These are phyloP conservation scores for Drosera capensis DNA, from an alignment of 148 eudicot genomes.

Conservation along the genomic window DNA sequence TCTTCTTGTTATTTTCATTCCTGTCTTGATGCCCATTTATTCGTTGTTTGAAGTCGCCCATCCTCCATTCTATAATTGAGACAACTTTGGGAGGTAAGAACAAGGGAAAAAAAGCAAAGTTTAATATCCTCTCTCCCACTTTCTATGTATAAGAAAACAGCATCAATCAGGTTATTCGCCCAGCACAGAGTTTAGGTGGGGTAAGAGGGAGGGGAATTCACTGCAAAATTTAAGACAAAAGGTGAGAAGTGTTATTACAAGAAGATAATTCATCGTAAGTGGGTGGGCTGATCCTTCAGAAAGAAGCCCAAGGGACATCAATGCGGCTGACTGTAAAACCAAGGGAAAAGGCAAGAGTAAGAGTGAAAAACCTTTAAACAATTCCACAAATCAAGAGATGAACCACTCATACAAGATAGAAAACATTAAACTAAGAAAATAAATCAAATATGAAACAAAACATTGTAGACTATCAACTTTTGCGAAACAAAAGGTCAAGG, in stretches of 20 bases:
- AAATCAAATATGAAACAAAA: slow-evolving; percentile 16
- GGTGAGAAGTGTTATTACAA: slow-evolving; percentile 37
- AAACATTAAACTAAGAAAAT: slow-evolving; percentile 85
- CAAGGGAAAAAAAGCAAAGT: no score
- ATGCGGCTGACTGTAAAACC: slow-evolving; percentile 77
- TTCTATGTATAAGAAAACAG: no score
- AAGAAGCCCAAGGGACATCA: slow-evolving; percentile 88
- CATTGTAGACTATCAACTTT: not conserved
- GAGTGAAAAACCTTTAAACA: not conserved
- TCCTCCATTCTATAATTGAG: no score
- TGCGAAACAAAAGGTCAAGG: not conserved
- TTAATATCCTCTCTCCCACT: no score
- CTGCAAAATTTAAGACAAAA: no score
- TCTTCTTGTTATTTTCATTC: no score
- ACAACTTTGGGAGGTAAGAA: no score
- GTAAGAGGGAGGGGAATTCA: no score
- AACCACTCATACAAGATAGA: slow-evolving; percentile 75
- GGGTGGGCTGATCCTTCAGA: slow-evolving; percentile 93
- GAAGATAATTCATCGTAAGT: slow-evolving; percentile 81
- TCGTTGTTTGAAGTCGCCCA: no score
- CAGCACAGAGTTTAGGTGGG: no score
- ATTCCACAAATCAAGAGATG: not conserved
- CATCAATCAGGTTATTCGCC: no score
- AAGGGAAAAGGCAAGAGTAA: slow-evolving; percentile 6
- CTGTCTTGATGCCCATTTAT: no score